Evolutionary conservation across 352 stramenopile genomes (phyloP), one percentile per base, ranked within the genome.

Genomic region (Aphanomyces stellatus): DNA sequence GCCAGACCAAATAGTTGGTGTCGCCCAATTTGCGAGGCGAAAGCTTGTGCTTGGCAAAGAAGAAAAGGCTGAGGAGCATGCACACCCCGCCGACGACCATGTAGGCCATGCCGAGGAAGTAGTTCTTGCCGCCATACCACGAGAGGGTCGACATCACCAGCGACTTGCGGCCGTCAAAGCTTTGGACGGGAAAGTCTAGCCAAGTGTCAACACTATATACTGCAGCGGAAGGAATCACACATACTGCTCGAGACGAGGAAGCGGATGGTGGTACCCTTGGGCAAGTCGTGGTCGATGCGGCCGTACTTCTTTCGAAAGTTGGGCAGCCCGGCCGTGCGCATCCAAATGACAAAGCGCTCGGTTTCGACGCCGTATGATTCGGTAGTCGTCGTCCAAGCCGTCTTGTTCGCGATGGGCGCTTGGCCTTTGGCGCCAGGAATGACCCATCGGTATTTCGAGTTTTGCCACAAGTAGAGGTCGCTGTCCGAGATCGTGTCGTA

Each of bases 321-420:
- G 5, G 90, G 86, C 15, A 96, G 71, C 0, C 80, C 88, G 0
- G 93, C 92, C 11, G 82, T 88, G n/a, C 88, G 72, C 93, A 98
- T 98, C 94, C 94, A 98, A 4, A 98, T 88, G 19, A 97, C 88
- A 75, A 98, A 98, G 70, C 96, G 91, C 69, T 98, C 93, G 71
- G 97, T 93, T 6, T 79, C 78, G 0, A 97, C 89, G 27, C 87
- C 85, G 24, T 70, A 70, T 1, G 19, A 19, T 5, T 30, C 13
- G 11, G 63, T 53, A 0, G 63, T 6, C 25, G 19, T 42, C 15
- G 63, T 70, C 63, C 63, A 70, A 15, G n/a, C 63, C 24, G 63
- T 70, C 13, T 49, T 28, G 56, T 70, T 70, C 1, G 66, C 10
- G n/a, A 70, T 70, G 4, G 48, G 63, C 22, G 34, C 51, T 34